A percentile compares a stretch with the other conserved stretches of the same genome.
Conservation (phyloP, 2,329 filamentous ascomycete species). For the Clonostachys rhizophaga region DNA sequence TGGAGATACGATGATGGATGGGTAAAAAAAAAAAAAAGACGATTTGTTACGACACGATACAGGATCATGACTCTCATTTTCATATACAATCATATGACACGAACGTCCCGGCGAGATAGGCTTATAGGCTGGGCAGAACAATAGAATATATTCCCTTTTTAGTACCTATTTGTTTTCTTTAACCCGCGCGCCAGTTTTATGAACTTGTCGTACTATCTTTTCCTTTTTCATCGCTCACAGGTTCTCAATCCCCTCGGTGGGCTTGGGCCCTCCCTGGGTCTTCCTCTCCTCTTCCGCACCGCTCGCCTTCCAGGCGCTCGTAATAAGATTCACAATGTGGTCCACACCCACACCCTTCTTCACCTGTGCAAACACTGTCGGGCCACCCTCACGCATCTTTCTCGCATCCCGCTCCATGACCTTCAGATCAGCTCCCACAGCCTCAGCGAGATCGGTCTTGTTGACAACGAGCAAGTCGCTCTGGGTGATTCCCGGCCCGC, state of each 20-base stretch:
- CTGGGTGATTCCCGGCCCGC: constrained; percentile 94
- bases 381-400: constrained; percentile 93
- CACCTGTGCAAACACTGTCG: constrained; percentile 95
- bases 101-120: too few species aligned
- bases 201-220: not conserved
- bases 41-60: not conserved
- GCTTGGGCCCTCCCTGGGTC: constrained; percentile 49
- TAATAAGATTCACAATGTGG: constrained; percentile 81
- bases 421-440: constrained; percentile 81
- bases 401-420: constrained; percentile 95
- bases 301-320: constrained; percentile 89
- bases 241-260: constrained; percentile 50
- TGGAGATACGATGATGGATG: constrained; percentile 28
- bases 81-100: not conserved
- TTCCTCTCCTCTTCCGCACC: constrained; percentile 64
- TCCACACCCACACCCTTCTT: constrained; percentile 84
- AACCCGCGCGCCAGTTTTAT: too few species aligned
- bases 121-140: too few species aligned
- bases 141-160: too few species aligned
- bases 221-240: constrained; percentile 18
- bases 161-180: too few species aligned
- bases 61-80: not conserved
- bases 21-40: constrained; percentile 4
- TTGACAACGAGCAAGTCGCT: constrained; percentile 92
- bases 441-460: constrained; percentile 91